Evolutionary conservation across 805 yeast species (phyloP).

Genomic region (Suhomyces faveliae): DNA sequence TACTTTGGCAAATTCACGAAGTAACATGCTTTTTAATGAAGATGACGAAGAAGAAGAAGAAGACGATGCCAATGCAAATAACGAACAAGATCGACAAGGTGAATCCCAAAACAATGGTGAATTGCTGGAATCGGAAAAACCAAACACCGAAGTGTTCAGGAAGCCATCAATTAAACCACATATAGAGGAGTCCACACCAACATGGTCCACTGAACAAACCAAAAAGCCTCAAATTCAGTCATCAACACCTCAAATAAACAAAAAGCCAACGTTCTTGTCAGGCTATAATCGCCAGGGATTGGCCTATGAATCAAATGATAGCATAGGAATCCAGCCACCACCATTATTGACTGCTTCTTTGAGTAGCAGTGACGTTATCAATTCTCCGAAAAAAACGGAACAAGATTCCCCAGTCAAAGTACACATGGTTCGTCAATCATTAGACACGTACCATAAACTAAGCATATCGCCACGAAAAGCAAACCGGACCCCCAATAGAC

Average conservation of each 20-base stretch:
- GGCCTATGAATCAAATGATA: conserved; percentile 24
- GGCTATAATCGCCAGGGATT: conserved; percentile 1
- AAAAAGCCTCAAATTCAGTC: conserved; percentile 18
- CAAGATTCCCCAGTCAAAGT: conserved; percentile 16
- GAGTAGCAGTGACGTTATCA: conserved; percentile 1
- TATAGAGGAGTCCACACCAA: conserved; percentile 29
- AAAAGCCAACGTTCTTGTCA: conserved; percentile 13
- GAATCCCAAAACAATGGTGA: neutral
- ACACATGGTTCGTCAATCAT: conserved; percentile 31
- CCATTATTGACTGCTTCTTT: conserved; percentile 13
- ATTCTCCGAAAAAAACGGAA: conserved; percentile 1
- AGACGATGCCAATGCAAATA: conserved; percentile 7
- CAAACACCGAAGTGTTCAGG: conserved; percentile 11
- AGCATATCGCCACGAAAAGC: conserved; percentile 33
- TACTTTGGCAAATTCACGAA: conserved; percentile 19
- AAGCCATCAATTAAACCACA: conserved; percentile 18
- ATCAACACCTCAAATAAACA: conserved; percentile 28
- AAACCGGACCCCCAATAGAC: conserved; percentile 16
- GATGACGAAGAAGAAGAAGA: conserved; percentile 16
- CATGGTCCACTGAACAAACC: conserved; percentile 33
- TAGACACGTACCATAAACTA: conserved; percentile 29
- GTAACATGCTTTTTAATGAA: conserved; percentile 11
- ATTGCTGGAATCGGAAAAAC: conserved; percentile 3
- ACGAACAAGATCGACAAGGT: neutral
- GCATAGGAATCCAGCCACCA: conserved; percentile 23